Conservation (phyloP, 306 rosid genomes). For the Dicorynia guianensis region DNA sequence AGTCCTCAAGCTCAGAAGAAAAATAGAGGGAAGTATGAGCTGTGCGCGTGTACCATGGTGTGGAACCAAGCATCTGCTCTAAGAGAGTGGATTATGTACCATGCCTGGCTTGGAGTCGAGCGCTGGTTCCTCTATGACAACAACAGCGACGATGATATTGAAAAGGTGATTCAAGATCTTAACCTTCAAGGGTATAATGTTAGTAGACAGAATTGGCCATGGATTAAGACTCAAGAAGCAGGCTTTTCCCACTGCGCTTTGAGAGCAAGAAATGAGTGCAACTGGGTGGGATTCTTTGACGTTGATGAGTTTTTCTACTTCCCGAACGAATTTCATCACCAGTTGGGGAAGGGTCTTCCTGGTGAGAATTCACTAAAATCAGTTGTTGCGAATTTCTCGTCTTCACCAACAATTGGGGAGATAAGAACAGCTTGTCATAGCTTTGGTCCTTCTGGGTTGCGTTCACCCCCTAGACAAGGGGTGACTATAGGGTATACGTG, state of each 20-base stretch:
- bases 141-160: constrained; percentile 69
- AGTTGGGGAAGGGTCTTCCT: constrained; percentile 33
- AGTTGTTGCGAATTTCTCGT: constrained; percentile 54
- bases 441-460: constrained; percentile 80
- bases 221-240: constrained; percentile 82
- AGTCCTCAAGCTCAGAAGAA: constrained; percentile 21
- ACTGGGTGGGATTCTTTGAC: constrained; percentile 79
- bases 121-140: constrained; percentile 77
- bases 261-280: constrained; percentile 70
- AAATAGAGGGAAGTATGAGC: constrained; percentile 53
- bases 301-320: constrained; percentile 78
- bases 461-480: constrained; percentile 56
- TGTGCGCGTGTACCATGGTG: constrained; percentile 75
- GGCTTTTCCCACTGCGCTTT: constrained; percentile 77
- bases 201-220: constrained; percentile 68
- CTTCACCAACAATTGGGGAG: constrained; percentile 54
- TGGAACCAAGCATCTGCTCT: constrained; percentile 79
- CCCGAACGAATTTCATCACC: constrained; percentile 49
- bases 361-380: constrained; percentile 58
- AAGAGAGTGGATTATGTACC: constrained; percentile 75
- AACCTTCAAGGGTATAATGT: constrained; percentile 55
- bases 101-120: constrained; percentile 76
- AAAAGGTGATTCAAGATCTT: constrained; percentile 54
- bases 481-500: constrained; percentile 74
- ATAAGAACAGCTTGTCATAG: constrained; percentile 71